phyloP scores from a whole-genome alignment of 768 basidiomycete species.

The Mycena galopus region DNA sequence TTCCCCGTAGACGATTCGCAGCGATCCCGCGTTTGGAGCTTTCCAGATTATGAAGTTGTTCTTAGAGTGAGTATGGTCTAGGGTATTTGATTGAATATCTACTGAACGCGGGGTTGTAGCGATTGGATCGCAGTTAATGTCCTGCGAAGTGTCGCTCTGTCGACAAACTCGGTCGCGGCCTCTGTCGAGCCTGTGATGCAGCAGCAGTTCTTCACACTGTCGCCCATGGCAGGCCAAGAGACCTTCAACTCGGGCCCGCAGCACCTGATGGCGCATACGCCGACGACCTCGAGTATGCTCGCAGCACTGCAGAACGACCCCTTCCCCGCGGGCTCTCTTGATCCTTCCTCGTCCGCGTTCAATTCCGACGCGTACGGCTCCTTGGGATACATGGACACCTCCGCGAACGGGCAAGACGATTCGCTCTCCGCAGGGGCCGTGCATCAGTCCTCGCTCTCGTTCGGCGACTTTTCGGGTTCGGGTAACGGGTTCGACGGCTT shows the following conservation, averaged over 20 bases:
- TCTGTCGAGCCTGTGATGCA: constrained; percentile 94
- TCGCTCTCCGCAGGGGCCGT: constrained; percentile 65
- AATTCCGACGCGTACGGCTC: constrained; percentile 77
- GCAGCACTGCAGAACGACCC: constrained; percentile 86
- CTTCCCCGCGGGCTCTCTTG: constrained; percentile 75
- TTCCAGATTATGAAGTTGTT: constrained; percentile 94
- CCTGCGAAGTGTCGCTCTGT: constrained; percentile 86
- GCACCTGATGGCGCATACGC: constrained; percentile 81
- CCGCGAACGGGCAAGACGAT: constrained; percentile 71
- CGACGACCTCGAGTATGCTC: constrained; percentile 92
- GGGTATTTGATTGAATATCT: constrained; percentile 26
- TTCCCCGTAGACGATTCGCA: constrained; percentile 80
- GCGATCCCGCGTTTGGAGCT: constrained; percentile 92
- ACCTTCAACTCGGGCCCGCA: constrained; percentile 72
- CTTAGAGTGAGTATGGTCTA: constrained; percentile 74
- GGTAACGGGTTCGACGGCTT: constrained; percentile 80
- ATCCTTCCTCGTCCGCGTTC: constrained; percentile 72
- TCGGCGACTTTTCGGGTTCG: constrained; percentile 75
- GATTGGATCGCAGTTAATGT: constrained; percentile 95
- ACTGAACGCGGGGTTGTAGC: constrained; percentile 54
- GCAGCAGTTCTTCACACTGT: constrained; percentile 88
- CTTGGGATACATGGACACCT: constrained; percentile 83
- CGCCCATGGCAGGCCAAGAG: constrained; percentile 92
- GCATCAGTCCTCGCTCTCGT: constrained; percentile 75
- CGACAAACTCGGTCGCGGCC: constrained; percentile 91